Evolutionary conservation across 2,329 filamentous ascomycete genomes (phyloP).

Genomic region (Ophiocordyceps robertsii): DNA sequence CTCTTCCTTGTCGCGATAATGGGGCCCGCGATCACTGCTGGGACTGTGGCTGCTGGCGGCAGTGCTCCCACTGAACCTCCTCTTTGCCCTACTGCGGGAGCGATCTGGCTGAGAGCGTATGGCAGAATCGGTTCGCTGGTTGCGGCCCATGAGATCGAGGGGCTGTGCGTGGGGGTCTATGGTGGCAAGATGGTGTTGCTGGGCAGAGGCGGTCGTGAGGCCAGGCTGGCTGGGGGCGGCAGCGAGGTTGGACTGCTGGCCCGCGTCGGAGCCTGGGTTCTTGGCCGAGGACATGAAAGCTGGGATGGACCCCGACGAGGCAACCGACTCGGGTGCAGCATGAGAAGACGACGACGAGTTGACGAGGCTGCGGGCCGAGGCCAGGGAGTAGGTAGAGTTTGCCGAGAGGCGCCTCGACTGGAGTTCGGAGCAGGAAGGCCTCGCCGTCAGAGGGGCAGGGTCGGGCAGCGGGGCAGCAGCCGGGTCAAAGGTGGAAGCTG

Average conservation of each 20-base stretch:
- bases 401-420: slow-evolving; percentile 56
- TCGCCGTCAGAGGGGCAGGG: slow-evolving; percentile 24
- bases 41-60: slow-evolving; percentile 71
- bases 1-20: slow-evolving; percentile 45
- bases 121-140: slow-evolving; percentile 21
- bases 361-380: slow-evolving; percentile 40
- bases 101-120: slow-evolving; percentile 35
- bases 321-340: slow-evolving; percentile 33
- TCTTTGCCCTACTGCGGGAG: slow-evolving; percentile 56
- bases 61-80: slow-evolving; percentile 71
- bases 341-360: slow-evolving; percentile 37
- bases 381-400: slow-evolving; percentile 59
- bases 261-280: slow-evolving; percentile 26
- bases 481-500: slow-evolving; percentile 15
- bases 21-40: slow-evolving; percentile 51
- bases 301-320: slow-evolving; percentile 27
- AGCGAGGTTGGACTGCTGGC: slow-evolving; percentile 35
- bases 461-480: slow-evolving; percentile 30
- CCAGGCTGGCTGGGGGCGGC: slow-evolving; percentile 36
- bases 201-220: slow-evolving; percentile 17
- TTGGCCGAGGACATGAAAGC: slow-evolving; percentile 31
- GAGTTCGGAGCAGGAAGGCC: slow-evolving; percentile 34
- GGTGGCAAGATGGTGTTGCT: slow-evolving; percentile 31
- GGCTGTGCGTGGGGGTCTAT: slow-evolving; percentile 25
- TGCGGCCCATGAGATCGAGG: slow-evolving; percentile 32